Base-by-base conservation (phyloP, 768 basidiomycete genomes). In the Hysterangium stoloniferum region DNA sequence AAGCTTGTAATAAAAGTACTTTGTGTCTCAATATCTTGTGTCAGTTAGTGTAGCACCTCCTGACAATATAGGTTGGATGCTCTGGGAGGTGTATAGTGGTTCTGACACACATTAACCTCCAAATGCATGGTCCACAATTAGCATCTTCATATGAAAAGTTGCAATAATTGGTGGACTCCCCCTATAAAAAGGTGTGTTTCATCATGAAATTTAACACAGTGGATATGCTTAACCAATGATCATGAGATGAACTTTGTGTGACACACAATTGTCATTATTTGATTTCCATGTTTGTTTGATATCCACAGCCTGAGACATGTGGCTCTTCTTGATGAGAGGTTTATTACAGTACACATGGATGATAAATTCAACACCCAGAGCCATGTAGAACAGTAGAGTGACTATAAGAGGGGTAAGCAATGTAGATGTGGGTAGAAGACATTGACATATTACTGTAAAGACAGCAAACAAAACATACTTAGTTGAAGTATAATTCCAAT, bases 401-500 rank as follows among this genome's bases (percentile, higher is more conserved):
- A 67, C 73, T 68, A 59, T 55, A 41, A 20, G 19, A 55, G 27
- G 15, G 52, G 25, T 33, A 32, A 27, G 15, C 8, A 4, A 33
- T 3, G n/a, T 22, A n/a, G 4, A 34, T n/a, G n/a, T 24, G 13
- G 40, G 25, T 13, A n/a, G 13, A 13, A 24, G 11, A 49, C n/a
- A n/a, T n/a, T n/a, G n/a, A n/a, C 6, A 12, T 5, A 22, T 12
- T 2, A 49, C 9, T 38, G 28, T 4, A 37, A 9, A n/a, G 13
- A 12, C 2, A 19, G n/a, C 20, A 5, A 3, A 24, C 6, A 12
- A 19, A 12, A 64, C 71, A 48, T 33, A 72, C 73, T 60, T 48
- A 81, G 63, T 58, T 85, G 82, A 57, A 84, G 73, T 13, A 67
- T 66, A 54, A 86, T 83, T 44, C 82, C 84, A 1, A 65, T 77